A percentile compares a stretch with the other conserved stretches of the same genome.
Evolutionary conservation across 768 basidiomycete genomes (phyloP).

Genomic region (Mycena rosella): DNA sequence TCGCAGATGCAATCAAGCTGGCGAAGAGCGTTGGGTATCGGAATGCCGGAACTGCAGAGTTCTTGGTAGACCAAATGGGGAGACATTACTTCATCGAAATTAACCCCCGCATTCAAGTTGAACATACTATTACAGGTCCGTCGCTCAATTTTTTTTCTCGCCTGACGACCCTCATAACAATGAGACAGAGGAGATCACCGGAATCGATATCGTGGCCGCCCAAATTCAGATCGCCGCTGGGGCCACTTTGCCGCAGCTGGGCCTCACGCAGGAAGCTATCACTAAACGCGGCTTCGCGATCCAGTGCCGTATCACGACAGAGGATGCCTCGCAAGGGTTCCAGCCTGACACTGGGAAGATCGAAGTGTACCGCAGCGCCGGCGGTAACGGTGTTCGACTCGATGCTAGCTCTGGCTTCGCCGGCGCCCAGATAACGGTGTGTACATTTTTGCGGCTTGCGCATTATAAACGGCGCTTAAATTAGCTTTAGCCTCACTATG

Average conservation of each 20-base stretch:
- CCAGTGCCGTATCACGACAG: conserved; percentile 98
- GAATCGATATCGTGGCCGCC: conserved; percentile 98
- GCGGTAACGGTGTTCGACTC: conserved; percentile 97
- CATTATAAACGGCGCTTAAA: conserved; percentile 6
- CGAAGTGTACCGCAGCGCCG: conserved; percentile 98
- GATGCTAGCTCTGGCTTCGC: conserved; percentile 98
- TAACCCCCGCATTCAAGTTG: conserved; percentile 99
- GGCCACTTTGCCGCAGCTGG: conserved; percentile 94
- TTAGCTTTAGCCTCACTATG: conserved; percentile 90
- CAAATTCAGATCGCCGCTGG: conserved; percentile 99
- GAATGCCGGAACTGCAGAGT: conserved; percentile 98
- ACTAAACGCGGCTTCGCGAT: conserved; percentile 97
- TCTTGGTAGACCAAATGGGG: conserved; percentile 96
- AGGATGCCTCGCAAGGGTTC: conserved; percentile 93
- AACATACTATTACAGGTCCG: conserved; percentile 97
- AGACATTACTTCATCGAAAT: conserved; percentile 99
- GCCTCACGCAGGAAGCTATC: conserved; percentile 95
- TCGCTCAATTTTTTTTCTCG: conserved; percentile 27
- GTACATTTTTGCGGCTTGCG: conserved; percentile 37
- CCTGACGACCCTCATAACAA: conserved; percentile 17
- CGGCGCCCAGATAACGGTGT: conserved; percentile 97
- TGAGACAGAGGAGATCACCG: conserved; percentile 99
- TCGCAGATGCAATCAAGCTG: conserved; percentile 92
- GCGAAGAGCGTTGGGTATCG: conserved; percentile 94
- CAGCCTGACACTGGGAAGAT: conserved; percentile 99